phyloP scores from a whole-genome alignment of 208 protist genomes.

The Trypanosomatidae sp. region DNA sequence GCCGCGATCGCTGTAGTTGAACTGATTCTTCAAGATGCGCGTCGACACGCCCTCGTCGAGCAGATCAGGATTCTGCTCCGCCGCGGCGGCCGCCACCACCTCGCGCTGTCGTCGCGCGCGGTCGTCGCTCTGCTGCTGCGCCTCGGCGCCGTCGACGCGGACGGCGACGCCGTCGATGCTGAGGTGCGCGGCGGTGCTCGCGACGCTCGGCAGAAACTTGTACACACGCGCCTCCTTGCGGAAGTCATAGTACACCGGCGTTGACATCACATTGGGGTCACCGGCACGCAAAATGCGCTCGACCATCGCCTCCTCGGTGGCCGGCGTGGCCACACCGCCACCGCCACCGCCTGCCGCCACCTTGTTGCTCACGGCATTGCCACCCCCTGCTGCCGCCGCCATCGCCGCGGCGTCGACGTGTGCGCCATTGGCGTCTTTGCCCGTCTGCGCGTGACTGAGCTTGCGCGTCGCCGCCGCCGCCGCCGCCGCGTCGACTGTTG shows the following conservation, averaged over 20 bases:
- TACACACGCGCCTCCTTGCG: slow-evolving; percentile 85
- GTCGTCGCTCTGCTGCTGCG: slow-evolving; percentile 83
- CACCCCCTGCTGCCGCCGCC: no score
- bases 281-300: slow-evolving; percentile 90
- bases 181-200: slow-evolving; percentile 80
- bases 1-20: slow-evolving; percentile 96
- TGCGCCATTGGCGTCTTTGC: no score
- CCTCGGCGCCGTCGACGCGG: slow-evolving; percentile 73
- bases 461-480: no score
- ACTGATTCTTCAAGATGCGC: slow-evolving; percentile 94
- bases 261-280: slow-evolving; percentile 86
- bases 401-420: no score
- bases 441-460: no score
- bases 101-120: slow-evolving; percentile 46
- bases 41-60: slow-evolving; percentile 72
- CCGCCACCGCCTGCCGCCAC: no score
- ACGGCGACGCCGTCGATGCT: slow-evolving; percentile 71
- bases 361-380: no score
- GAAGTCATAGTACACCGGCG: slow-evolving; percentile 90
- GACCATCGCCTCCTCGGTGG: slow-evolving; percentile 40
- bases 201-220: slow-evolving; percentile 82
- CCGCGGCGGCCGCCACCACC: slow-evolving; percentile 51
- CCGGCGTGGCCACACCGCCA: no score
- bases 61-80: slow-evolving; percentile 77
- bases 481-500: no score